Evolutionary conservation across 805 yeast species (phyloP).

Genomic region (Kodamaea leandrae): DNA sequence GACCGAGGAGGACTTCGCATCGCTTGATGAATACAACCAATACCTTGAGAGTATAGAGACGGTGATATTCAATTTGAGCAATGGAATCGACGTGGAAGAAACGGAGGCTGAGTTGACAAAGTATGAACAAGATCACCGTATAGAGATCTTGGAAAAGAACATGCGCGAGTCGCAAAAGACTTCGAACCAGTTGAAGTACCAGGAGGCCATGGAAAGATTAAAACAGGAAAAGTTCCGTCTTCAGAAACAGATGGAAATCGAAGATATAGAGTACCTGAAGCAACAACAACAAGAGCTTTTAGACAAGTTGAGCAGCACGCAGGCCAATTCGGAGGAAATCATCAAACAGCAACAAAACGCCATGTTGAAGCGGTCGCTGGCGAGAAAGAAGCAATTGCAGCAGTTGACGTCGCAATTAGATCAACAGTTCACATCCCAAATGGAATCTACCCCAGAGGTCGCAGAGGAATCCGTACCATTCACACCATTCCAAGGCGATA

Average conservation of each 20-base stretch:
- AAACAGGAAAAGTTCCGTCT: slow-evolving; percentile 65
- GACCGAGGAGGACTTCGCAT: slow-evolving; percentile 66
- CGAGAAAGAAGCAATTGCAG: slow-evolving; percentile 58
- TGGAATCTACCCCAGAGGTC: slow-evolving; percentile 13
- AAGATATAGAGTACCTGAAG: slow-evolving; percentile 38
- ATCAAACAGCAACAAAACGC: slow-evolving; percentile 36
- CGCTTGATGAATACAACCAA: slow-evolving; percentile 60
- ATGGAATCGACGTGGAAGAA: slow-evolving; percentile 64
- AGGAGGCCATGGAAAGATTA: slow-evolving; percentile 50
- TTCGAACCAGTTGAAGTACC: slow-evolving; percentile 68
- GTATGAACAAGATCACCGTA: slow-evolving; percentile 71
- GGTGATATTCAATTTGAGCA: slow-evolving; percentile 70
- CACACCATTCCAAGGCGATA: slow-evolving; percentile 93
- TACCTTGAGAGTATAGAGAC: slow-evolving; percentile 85
- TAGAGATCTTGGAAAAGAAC: slow-evolving; percentile 73
- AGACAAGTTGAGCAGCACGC: slow-evolving; percentile 35
- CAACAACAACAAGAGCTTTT: slow-evolving; percentile 42
- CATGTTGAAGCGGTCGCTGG: slow-evolving; percentile 59
- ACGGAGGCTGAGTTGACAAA: slow-evolving; percentile 65
- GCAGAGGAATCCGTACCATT: slow-evolving; percentile 54
- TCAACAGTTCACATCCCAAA: slow-evolving; percentile 29
- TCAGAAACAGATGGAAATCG: slow-evolving; percentile 56
- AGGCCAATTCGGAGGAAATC: slow-evolving; percentile 37
- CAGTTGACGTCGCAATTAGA: slow-evolving; percentile 58
- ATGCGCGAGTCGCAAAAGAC: slow-evolving; percentile 57